phyloP scores from a whole-genome alignment of 2,329 filamentous ascomycete genomes.

The Pseudocercospora ulei region DNA sequence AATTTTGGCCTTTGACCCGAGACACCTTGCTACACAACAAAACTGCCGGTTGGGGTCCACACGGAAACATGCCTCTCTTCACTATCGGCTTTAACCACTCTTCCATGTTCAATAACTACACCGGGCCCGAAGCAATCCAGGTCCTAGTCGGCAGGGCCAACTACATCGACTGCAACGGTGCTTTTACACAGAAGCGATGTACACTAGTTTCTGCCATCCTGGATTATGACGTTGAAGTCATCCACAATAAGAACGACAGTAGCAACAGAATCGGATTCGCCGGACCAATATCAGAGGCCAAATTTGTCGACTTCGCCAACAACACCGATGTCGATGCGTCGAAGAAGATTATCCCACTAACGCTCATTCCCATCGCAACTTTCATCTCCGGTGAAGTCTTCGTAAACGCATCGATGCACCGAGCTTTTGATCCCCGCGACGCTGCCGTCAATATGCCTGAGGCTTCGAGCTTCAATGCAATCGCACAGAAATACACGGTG shows the following conservation, averaged over 20 bases:
- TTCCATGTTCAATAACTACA: background rate
- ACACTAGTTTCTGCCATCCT: conserved; percentile 14
- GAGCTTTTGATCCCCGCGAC: background rate
- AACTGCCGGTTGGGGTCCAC: conserved; percentile 7
- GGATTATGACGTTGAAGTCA: conserved; percentile 14
- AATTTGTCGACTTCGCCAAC: conserved; percentile 15
- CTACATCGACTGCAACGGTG: conserved; percentile 6
- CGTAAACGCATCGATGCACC: conserved; percentile 5
- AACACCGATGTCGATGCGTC: conserved; percentile 12
- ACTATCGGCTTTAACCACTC: conserved; percentile 1
- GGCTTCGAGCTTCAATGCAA: background rate
- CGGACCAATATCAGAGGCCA: background rate
- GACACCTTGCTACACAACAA: conserved; percentile 2
- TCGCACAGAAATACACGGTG: conserved; percentile 1
- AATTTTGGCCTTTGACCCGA: conserved; percentile 3
- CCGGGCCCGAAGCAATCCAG: conserved; percentile 6
- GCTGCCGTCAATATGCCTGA: conserved; percentile 3
- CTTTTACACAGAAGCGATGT: conserved; percentile 12
- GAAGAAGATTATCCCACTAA: background rate
- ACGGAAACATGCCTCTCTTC: conserved; percentile 6
- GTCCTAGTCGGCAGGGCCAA: conserved; percentile 8
- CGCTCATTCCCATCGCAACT: conserved; percentile 1
- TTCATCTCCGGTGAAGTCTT: conserved; percentile 8
- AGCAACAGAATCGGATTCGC: conserved; percentile 6
- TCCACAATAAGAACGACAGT: background rate